These are phyloP conservation scores for Glarea lozoyensis DNA, from an alignment of 495 filamentous ascomycete genomes.

Conservation along the genomic window DNA sequence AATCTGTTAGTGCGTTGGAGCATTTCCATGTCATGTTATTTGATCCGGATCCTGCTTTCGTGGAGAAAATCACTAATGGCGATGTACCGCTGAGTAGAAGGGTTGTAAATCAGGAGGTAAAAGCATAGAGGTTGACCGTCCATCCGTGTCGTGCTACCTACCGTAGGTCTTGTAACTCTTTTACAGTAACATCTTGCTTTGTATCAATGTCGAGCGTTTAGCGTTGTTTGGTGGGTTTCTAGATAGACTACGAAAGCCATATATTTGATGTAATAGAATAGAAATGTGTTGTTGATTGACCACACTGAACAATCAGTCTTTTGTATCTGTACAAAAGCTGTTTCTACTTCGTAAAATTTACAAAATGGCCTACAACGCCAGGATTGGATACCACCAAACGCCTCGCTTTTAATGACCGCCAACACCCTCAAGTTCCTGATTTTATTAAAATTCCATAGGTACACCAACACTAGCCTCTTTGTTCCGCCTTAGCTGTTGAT, in stretches of 20 bases:
- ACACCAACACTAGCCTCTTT: constrained; percentile 18
- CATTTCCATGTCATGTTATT: constrained; percentile 91
- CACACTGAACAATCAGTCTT: too few relatives aligned
- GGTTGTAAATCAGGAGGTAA: constrained; percentile 4
- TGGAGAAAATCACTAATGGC: constrained; percentile 62
- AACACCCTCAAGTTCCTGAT: neutral
- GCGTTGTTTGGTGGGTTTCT: too few relatives aligned
- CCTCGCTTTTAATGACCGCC: constrained; percentile 4
- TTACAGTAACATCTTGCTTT: too few relatives aligned
- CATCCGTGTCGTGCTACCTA: too few relatives aligned
- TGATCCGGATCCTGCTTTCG: constrained; percentile 58
- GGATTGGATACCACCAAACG: constrained; percentile 11
- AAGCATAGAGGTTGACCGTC: too few relatives aligned
- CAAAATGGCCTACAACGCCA: too few relatives aligned
- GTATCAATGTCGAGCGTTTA: too few relatives aligned
- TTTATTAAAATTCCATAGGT: constrained; percentile 17
- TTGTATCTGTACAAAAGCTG: too few relatives aligned
- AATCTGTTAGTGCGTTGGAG: constrained; percentile 79
- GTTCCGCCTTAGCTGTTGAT: constrained; percentile 10
- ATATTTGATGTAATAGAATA: too few relatives aligned
- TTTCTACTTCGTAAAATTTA: neutral
- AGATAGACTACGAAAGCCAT: too few relatives aligned
- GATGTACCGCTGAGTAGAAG: constrained; percentile 51
- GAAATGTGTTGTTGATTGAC: too few relatives aligned
- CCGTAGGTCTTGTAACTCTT: too few relatives aligned